Percentiles rank a stretch among this genome's conserved stretches.
These are phyloP conservation scores for Lachnellula cervina DNA, from an alignment of 2,329 filamentous ascomycete species.

Conservation along the genomic window DNA sequence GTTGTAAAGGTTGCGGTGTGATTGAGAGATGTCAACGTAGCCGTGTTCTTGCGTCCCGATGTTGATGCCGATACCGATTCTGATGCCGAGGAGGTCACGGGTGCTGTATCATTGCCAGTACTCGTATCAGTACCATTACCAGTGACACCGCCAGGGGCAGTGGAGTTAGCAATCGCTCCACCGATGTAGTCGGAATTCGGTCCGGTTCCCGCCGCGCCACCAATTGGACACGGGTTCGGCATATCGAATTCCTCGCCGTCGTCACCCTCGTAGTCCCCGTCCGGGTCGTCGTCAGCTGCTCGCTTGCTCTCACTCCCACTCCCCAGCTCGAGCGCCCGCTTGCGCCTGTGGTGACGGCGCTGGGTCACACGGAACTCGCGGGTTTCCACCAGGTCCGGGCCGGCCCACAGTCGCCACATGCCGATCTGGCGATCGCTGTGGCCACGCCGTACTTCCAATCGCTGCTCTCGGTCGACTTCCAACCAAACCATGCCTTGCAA, in stretches of 20 bases:
- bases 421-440: neutral
- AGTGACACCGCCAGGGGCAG: neutral
- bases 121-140: too few species aligned
- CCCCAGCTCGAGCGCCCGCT: neutral
- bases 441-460: neutral
- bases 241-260: neutral
- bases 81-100: neutral
- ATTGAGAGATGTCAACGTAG: neutral
- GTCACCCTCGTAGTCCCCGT: neutral
- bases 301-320: neutral
- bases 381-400: neutral
- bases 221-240: neutral
- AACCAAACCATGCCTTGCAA: neutral
- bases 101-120: too few species aligned
- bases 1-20: neutral
- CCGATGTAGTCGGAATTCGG: too few species aligned
- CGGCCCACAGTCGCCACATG: neutral
- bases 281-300: neutral
- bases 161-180: too few species aligned
- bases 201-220: neutral
- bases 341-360: neutral
- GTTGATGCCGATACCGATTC: neutral
- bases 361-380: neutral
- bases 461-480: neutral
- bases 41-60: neutral